Conservation (phyloP, 73 alveolate species). For the Tetrahymena malaccensis region DNA sequence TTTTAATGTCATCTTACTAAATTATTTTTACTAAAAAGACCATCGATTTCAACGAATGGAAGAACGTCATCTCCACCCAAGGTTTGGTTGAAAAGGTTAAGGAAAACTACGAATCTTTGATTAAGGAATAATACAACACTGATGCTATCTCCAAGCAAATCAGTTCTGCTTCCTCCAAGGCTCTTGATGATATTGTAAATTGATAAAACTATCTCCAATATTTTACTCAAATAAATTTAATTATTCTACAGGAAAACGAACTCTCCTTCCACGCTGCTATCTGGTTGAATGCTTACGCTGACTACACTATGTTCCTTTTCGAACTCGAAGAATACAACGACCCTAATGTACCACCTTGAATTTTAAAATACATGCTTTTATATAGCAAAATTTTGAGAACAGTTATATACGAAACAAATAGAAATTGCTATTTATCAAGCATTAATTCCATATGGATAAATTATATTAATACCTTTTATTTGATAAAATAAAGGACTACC, state of each 20-base stretch:
- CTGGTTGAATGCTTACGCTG: slow-evolving; percentile 36
- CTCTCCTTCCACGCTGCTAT: slow-evolving; percentile 34
- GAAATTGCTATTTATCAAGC: too few species aligned
- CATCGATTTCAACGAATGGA: slow-evolving; percentile 29
- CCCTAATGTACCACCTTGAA: neutral
- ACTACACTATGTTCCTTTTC: slow-evolving; percentile 20
- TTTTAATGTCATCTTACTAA: neutral
- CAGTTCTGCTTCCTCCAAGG: slow-evolving; percentile 26
- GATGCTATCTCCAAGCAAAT: slow-evolving; percentile 39
- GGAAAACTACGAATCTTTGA: slow-evolving; percentile 15
- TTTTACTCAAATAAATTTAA: neutral
- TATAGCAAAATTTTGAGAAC: too few species aligned
- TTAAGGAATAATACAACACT: slow-evolving; percentile 18
- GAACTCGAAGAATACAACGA: slow-evolving; percentile 35
- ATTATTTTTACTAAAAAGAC: slow-evolving; percentile 5
- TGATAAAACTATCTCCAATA: neutral
- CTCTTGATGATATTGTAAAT: slow-evolving; percentile 21
- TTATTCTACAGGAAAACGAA: slow-evolving; percentile 14
- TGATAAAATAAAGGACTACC: neutral
- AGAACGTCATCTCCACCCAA: slow-evolving; percentile 17
- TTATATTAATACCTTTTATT: neutral
- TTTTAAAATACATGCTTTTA: neutral
- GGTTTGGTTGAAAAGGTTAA: slow-evolving; percentile 38
- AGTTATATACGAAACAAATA: too few species aligned
- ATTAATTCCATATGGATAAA: neutral